These are phyloP conservation scores for Alliaria petiolata DNA, from an alignment of 345 rosid genomes.

Conservation along the genomic window DNA sequence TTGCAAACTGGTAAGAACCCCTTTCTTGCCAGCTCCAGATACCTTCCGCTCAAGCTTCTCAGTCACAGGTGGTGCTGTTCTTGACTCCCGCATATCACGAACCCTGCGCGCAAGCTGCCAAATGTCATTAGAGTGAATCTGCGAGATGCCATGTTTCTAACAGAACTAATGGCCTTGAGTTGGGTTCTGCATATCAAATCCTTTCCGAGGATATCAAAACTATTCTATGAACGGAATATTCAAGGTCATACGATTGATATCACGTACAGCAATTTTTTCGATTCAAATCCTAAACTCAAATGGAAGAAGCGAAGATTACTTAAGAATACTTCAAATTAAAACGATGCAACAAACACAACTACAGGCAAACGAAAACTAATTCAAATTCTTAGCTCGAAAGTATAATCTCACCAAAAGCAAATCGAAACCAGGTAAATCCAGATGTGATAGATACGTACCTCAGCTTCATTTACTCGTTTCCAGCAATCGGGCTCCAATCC, in stretches of 20 bases:
- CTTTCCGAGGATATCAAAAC: neutral
- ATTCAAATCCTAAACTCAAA: neutral
- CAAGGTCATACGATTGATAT: neutral
- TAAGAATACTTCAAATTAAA: neutral
- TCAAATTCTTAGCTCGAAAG: neutral
- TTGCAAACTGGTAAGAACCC: conserved; percentile 54
- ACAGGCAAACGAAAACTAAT: neutral
- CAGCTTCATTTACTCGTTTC: conserved; percentile 88
- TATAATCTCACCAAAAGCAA: neutral
- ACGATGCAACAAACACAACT: neutral
- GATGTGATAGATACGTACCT: conserved; percentile 39
- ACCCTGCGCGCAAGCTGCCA: conserved; percentile 86
- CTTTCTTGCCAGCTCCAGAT: conserved; percentile 38
- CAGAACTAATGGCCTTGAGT: neutral
- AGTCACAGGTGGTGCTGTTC: conserved; percentile 64
- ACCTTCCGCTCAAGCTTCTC: conserved; percentile 62
- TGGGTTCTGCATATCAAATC: neutral
- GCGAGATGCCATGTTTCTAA: neutral
- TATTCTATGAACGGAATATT: neutral
- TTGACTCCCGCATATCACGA: conserved; percentile 90
- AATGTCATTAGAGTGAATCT: conserved; percentile 1
- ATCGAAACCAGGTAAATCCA: neutral
- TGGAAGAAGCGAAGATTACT: neutral
- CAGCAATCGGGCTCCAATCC: conserved; percentile 89
- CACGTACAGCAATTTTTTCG: neutral